phyloP scores from a whole-genome alignment of 139 green algal genomes.

The Haematococcus lacustris region DNA sequence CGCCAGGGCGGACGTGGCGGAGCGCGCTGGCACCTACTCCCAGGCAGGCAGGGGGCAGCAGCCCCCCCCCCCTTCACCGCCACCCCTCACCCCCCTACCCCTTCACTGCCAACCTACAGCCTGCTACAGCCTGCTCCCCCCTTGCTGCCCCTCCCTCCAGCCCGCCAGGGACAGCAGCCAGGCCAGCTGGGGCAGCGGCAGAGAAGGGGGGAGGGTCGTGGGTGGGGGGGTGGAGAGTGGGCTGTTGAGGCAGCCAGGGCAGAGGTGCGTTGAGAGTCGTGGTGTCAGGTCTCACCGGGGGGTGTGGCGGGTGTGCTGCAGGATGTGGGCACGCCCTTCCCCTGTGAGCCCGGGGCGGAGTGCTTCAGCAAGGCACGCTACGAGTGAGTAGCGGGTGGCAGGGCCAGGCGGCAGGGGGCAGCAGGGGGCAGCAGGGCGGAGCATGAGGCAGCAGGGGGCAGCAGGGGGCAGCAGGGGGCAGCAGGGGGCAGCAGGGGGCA shows the following conservation, averaged over 20 bases:
- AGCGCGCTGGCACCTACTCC: conserved; percentile 38
- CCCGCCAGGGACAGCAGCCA: neutral
- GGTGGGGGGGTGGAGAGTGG: neutral
- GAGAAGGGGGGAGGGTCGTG: neutral
- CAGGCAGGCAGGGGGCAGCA: neutral
- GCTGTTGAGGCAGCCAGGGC: neutral
- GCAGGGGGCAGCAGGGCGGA: neutral
- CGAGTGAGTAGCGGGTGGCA: conserved; percentile 1
- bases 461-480: neutral
- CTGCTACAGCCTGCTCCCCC: too few relatives aligned
- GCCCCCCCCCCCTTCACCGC: too few relatives aligned
- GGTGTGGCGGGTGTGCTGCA: conserved; percentile 5
- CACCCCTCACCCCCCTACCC: too few relatives aligned
- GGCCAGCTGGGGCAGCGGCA: conserved; percentile 1
- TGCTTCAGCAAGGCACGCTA: conserved; percentile 11
- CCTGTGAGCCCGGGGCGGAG: conserved; percentile 4
- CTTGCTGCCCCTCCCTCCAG: neutral
- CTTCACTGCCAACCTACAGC: neutral
- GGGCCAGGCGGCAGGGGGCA: neutral
- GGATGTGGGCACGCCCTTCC: neutral
- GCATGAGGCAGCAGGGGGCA: neutral
- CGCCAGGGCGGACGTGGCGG: conserved; percentile 18
- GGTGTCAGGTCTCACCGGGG: neutral
- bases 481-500: too few relatives aligned
- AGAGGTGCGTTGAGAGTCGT: neutral